Percentiles rank a stretch among this genome's conserved stretches.
Conservation (phyloP, 129 eudicot genomes). For the Rutidosis leptorrhynchoides region DNA sequence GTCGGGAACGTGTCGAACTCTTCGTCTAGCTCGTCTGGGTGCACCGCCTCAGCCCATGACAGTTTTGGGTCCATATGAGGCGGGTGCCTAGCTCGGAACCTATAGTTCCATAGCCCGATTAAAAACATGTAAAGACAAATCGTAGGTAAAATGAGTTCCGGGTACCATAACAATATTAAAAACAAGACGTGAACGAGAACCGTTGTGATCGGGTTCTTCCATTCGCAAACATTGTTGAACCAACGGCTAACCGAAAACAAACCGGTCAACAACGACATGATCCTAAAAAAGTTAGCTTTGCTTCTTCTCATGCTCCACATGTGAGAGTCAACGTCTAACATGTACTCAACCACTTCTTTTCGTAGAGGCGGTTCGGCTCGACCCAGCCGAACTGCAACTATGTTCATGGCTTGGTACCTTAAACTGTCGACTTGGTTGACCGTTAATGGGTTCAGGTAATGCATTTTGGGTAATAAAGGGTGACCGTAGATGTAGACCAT, state of each 20-base stretch:
- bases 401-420: conserved; percentile 76
- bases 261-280: conserved; percentile 9
- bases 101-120: conserved; percentile 74
- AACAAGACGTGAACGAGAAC: conserved; percentile 67
- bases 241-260: conserved; percentile 29
- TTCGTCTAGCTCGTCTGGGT: conserved; percentile 72
- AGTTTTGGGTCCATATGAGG: conserved; percentile 79
- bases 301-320: conserved; percentile 93
- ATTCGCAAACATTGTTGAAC: conserved; percentile 56
- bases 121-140: conserved; percentile 62
- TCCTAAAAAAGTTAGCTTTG: conserved; percentile 49
- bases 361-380: conserved; percentile 83
- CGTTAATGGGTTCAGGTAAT: conserved; percentile 66
- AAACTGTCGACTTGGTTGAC: conserved; percentile 65
- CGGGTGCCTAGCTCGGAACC: conserved; percentile 67
- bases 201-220: conserved; percentile 71
- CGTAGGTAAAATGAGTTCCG: conserved; percentile 66
- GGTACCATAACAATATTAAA: conserved; percentile 67
- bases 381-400: conserved; percentile 56
- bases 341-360: conserved; percentile 74
- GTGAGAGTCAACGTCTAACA: conserved; percentile 82
- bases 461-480: conserved; percentile 73
- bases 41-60: conserved; percentile 71
- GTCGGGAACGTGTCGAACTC: conserved; percentile 84
- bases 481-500: conserved; percentile 56